These are phyloP conservation scores for Alternaria sp. DNA, from an alignment of 2,329 filamentous ascomycete genomes.

Conservation along the genomic window DNA sequence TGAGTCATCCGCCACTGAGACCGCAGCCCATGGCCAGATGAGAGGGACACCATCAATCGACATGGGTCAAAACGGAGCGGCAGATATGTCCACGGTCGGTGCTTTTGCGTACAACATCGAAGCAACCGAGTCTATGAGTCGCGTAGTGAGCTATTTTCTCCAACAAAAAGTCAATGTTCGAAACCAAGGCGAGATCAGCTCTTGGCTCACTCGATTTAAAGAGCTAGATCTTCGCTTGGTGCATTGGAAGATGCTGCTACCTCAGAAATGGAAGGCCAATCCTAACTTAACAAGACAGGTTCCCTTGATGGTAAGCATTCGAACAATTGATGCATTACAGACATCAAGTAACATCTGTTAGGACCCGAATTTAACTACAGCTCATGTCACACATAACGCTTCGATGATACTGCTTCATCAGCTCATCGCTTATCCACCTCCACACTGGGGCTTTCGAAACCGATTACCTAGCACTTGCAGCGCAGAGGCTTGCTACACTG, in stretches of 20 bases:
- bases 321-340: not conserved
- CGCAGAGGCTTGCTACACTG: conserved; percentile 25
- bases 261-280: conserved; percentile 34
- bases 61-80: not conserved
- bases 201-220: conserved; percentile 34
- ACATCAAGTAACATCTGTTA: not conserved
- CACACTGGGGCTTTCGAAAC: conserved; percentile 20
- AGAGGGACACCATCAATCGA: not conserved
- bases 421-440: conserved; percentile 26
- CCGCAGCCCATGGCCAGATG: not conserved
- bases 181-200: conserved; percentile 21
- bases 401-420: conserved; percentile 30
- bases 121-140: conserved; percentile 31
- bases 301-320: conserved; percentile 14
- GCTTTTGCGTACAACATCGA: conserved; percentile 32
- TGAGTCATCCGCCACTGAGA: not conserved
- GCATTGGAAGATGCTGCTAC: conserved; percentile 31
- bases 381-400: conserved; percentile 30
- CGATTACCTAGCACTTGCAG: conserved; percentile 25
- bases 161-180: conserved; percentile 28
- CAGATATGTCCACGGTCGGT: conserved; percentile 31
- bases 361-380: conserved; percentile 28
- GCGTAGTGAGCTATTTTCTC: conserved; percentile 29
- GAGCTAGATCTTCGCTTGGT: conserved; percentile 30
- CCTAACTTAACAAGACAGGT: conserved; percentile 28